Evolutionary conservation across 225 moss, liverwort and hornwort genomes (phyloP).

Genomic region (Marchantia paleacea): DNA sequence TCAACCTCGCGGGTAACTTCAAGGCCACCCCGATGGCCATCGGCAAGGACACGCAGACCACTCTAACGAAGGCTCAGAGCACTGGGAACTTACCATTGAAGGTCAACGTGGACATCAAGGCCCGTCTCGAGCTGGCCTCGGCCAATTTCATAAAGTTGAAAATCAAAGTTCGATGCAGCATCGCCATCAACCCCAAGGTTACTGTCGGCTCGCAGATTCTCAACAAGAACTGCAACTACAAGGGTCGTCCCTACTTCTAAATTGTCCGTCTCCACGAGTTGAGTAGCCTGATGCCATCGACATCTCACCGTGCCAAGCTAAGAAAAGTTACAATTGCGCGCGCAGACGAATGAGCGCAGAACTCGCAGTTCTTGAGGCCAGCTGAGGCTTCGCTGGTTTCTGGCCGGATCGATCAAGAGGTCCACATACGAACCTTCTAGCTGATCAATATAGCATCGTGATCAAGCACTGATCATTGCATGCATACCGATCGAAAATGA

Average conservation of each 20-base stretch:
- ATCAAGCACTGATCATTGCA: not conserved
- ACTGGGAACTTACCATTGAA: constrained; percentile 7
- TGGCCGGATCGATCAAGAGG: not conserved
- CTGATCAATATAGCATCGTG: not conserved
- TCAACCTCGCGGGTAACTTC: not conserved
- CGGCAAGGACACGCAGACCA: constrained; percentile 1
- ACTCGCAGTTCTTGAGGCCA: not conserved
- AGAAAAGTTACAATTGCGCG: too few species aligned
- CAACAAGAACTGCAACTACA: constrained; percentile 16
- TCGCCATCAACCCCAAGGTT: constrained; percentile 15
- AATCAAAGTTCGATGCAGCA: constrained; percentile 13
- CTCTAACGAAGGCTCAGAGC: constrained; percentile 2
- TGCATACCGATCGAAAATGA: not conserved
- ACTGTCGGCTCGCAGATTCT: constrained; percentile 13
- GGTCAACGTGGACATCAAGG: constrained; percentile 14
- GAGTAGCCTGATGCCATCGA: too few species aligned
- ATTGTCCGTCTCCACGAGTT: not conserved
- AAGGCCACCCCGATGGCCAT: constrained; percentile 21
- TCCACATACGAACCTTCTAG: not conserved
- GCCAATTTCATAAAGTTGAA: constrained; percentile 13
- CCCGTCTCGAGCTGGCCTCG: not conserved
- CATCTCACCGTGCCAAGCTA: too few species aligned
- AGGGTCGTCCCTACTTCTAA: constrained; percentile 9
- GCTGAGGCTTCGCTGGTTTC: not conserved
- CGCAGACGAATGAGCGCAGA: too few species aligned